A percentile compares a stretch with the other conserved stretches of the same genome.
Conservation (phyloP, 73 alveolate genomes). For the Symbiodinium pilosum region DNA sequence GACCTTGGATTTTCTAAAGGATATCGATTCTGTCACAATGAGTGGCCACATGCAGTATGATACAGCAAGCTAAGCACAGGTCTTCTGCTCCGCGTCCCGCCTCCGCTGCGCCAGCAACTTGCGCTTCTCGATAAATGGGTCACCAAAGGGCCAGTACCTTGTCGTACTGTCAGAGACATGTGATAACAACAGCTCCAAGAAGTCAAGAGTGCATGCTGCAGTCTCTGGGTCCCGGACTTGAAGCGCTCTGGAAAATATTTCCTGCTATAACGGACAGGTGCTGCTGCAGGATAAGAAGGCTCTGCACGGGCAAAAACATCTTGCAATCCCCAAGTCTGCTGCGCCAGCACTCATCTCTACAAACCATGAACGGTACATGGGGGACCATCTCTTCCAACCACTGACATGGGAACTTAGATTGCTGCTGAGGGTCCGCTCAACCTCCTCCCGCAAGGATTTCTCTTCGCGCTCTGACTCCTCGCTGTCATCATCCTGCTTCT, state of each 20-base stretch:
- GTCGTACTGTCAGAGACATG: too few relatives aligned
- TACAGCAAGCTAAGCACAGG: too few relatives aligned
- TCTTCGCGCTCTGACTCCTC: slow-evolving; percentile 83
- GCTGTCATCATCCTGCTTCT: slow-evolving; percentile 63
- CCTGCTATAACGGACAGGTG: not conserved
- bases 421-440: slow-evolving; percentile 76
- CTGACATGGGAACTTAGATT: not conserved
- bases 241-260: slow-evolving; percentile 86
- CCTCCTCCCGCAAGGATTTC: slow-evolving; percentile 75
- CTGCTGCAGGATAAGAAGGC: too few relatives aligned
- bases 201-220: not conserved
- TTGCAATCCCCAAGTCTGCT: too few relatives aligned
- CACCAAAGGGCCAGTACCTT: slow-evolving; percentile 93
- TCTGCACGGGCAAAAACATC: too few relatives aligned
- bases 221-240: slow-evolving; percentile 34
- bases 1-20: slow-evolving; percentile 1
- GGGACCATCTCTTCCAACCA: too few relatives aligned
- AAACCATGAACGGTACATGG: too few relatives aligned
- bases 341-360: too few relatives aligned
- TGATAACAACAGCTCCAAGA: not conserved
- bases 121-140: slow-evolving; percentile 85
- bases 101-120: slow-evolving; percentile 70
- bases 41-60: too few relatives aligned
- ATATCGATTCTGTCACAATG: too few relatives aligned
- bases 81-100: slow-evolving; percentile 59